Conservation (phyloP, 441 rosid species). For the Brassica hybrid region DNA sequence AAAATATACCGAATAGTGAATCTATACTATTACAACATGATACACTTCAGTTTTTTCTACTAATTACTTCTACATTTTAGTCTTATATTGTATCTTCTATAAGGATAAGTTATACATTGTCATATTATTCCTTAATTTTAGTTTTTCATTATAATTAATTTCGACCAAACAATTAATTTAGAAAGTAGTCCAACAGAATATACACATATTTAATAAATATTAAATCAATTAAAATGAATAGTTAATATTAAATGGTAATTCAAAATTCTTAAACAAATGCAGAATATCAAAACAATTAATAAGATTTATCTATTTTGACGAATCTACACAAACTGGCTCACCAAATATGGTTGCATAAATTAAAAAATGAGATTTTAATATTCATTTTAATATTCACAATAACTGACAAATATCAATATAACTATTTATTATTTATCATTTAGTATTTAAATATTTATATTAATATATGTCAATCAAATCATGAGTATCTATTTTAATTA, state of each 20-base stretch:
- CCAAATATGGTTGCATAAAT: background rate
- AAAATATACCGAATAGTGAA: too few relatives aligned
- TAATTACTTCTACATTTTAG: too few relatives aligned
- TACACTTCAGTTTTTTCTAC: too few relatives aligned
- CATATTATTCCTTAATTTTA: too few relatives aligned
- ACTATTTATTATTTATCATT: background rate
- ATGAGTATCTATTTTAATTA: background rate
- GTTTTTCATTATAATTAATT: too few relatives aligned
- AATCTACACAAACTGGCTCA: background rate
- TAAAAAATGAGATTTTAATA: too few relatives aligned
- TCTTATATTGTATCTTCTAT: background rate
- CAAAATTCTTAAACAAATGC: background rate
- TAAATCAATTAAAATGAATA: too few relatives aligned
- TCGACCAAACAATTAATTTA: background rate
- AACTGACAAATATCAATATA: too few relatives aligned
- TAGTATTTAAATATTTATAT: too few relatives aligned
- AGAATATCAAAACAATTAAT: background rate
- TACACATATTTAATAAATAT: too few relatives aligned
- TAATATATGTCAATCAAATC: background rate
- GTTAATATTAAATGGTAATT: background rate
- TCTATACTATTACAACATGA: too few relatives aligned
- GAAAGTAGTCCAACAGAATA: background rate
- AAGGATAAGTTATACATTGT: background rate
- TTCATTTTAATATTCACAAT: background rate
- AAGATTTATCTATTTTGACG: background rate